phyloP scores from a whole-genome alignment of 805 yeast genomes.

The Jamesozyma gamospora region DNA sequence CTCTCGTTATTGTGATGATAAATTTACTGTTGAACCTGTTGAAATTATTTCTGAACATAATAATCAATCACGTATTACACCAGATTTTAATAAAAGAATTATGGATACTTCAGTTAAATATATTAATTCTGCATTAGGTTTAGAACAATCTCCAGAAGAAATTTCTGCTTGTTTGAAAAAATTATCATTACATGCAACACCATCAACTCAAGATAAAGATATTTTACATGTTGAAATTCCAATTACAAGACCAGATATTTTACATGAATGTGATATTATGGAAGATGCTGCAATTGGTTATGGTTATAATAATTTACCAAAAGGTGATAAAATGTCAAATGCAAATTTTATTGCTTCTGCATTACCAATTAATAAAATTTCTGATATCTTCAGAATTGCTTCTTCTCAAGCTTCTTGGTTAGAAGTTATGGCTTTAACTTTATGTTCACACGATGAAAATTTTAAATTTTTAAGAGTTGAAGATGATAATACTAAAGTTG shows the following conservation, averaged over 20 bases:
- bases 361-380: slow-evolving; percentile 79
- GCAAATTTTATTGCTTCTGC: slow-evolving; percentile 76
- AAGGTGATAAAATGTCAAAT: slow-evolving; percentile 66
- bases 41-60: slow-evolving; percentile 76
- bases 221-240: slow-evolving; percentile 67
- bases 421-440: slow-evolving; percentile 90
- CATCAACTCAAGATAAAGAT: slow-evolving; percentile 32
- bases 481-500: slow-evolving; percentile 74
- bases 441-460: slow-evolving; percentile 95
- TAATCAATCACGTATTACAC: slow-evolving; percentile 62
- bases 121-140: slow-evolving; percentile 90
- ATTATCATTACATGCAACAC: slow-evolving; percentile 68
- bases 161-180: slow-evolving; percentile 59
- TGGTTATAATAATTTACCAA: slow-evolving; percentile 82
- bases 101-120: slow-evolving; percentile 70
- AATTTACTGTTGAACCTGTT: slow-evolving; percentile 86
- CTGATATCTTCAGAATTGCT: slow-evolving; percentile 84
- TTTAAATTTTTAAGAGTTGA: slow-evolving; percentile 68
- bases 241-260: slow-evolving; percentile 87
- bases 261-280: slow-evolving; percentile 97
- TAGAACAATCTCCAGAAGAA: slow-evolving; percentile 57
- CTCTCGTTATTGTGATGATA: slow-evolving; percentile 70
- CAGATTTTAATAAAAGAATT: slow-evolving; percentile 56
- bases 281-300: slow-evolving; percentile 96
- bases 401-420: slow-evolving; percentile 92